These are phyloP conservation scores for Thielaviopsis ethacetica DNA, from an alignment of 2,329 filamentous ascomycete genomes.

Conservation along the genomic window DNA sequence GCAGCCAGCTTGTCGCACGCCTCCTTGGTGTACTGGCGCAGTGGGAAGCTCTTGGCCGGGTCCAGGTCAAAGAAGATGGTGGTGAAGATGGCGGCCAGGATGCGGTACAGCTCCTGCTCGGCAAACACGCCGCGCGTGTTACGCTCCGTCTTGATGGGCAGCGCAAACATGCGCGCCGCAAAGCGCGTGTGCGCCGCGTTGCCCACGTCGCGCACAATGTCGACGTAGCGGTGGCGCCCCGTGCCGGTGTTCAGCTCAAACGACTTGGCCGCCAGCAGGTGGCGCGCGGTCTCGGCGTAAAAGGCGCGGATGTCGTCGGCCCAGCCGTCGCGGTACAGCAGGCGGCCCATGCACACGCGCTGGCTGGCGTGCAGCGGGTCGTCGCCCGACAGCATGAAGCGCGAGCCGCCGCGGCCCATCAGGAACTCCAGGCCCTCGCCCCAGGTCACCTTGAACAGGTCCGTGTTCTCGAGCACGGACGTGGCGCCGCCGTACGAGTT, in stretches of 20 bases:
- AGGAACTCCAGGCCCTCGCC: constrained; percentile 45
- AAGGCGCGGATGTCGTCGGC: constrained; percentile 46
- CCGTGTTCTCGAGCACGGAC: constrained; percentile 41
- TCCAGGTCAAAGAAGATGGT: constrained; percentile 52
- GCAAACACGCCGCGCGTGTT: constrained; percentile 42
- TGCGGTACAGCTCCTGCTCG: constrained; percentile 40
- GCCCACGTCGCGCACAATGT: constrained; percentile 53
- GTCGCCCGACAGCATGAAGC: constrained; percentile 41
- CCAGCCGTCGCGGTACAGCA: constrained; percentile 48
- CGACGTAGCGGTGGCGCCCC: constrained; percentile 45
- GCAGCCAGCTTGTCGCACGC: constrained; percentile 42
- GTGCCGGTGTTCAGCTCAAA: constrained; percentile 35
- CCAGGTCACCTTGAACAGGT: constrained; percentile 50
- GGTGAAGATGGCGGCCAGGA: constrained; percentile 48
- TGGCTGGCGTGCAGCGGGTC: constrained; percentile 31
- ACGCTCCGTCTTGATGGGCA: constrained; percentile 48
- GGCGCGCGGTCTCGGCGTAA: constrained; percentile 44
- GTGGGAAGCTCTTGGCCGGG: constrained; percentile 46
- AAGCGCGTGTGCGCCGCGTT: constrained; percentile 52
- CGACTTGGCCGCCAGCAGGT: constrained; percentile 47
- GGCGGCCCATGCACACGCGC: constrained; percentile 35
- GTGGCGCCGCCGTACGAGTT: constrained; percentile 44
- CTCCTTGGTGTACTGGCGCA: constrained; percentile 40
- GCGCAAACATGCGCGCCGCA: constrained; percentile 42
- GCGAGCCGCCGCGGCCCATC: constrained; percentile 35